Conservation (phyloP, 1,284 basidiomycete species). For the Sanguinoderma infundibulare region DNA sequence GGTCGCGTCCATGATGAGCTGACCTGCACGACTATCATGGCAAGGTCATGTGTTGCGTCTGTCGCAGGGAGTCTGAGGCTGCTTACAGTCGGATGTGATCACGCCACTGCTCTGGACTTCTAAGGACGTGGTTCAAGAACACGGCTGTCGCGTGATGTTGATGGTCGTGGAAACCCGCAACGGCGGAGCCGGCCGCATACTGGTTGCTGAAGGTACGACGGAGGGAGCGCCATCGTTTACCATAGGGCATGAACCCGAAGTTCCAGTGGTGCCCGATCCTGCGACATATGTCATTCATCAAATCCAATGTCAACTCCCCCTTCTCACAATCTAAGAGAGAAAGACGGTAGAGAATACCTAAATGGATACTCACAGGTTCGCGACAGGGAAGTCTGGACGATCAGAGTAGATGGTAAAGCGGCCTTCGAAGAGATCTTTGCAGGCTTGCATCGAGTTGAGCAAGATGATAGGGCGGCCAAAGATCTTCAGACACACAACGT, state of each 20-base stretch:
- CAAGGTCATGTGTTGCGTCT: not conserved
- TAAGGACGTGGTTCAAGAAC: not conserved
- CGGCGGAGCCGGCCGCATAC: not conserved
- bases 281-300: no score
- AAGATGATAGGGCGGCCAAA: slow-evolving; percentile 21
- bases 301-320: no score
- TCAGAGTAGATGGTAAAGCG: slow-evolving; percentile 67
- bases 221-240: slow-evolving; percentile 10
- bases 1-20: slow-evolving; percentile 17
- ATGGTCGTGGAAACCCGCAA: no score
- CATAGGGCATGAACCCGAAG: slow-evolving; percentile 20
- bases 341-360: no score
- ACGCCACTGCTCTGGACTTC: slow-evolving; percentile 4
- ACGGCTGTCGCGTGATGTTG: no score
- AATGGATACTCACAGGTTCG: slow-evolving; percentile 9
- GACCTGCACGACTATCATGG: slow-evolving; percentile 7
- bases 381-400: slow-evolving; percentile 10
- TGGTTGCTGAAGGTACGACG: slow-evolving; percentile 8
- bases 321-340: no score
- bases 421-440: slow-evolving; percentile 61
- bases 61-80: not conserved
- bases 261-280: slow-evolving; percentile 17
- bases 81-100: slow-evolving; percentile 10
- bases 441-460: slow-evolving; percentile 56
- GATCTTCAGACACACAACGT: slow-evolving; percentile 23